Base-by-base conservation (phyloP, 345 rosid species). In the Litchi chinensis region DNA sequence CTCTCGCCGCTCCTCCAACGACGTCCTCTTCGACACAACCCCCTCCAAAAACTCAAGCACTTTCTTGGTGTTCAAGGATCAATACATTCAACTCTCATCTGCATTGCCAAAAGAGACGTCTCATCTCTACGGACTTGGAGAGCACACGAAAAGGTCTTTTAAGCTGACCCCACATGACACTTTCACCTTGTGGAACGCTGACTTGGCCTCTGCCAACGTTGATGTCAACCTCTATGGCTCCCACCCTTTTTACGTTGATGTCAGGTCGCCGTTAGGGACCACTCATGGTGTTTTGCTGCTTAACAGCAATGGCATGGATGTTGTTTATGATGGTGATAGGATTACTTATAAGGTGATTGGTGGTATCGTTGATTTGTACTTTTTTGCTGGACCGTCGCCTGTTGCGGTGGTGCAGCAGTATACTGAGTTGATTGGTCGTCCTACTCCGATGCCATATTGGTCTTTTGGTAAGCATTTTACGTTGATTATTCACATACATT, bases 401-500 rank as follows among this genome's bases (percentile, higher is more conserved):
- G 83, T 78, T 26, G 41, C 15, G 24, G 89, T 88, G 39, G 65
- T 85, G 21, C 71, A 86, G 79, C 91, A 88, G 76, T 88, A 83
- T 40, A 88, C 91, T 0, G 81, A 73, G 76, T 76, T 88, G 18
- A 86, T 86, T 3, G 88, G 91, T 32, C 82, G 83, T n/a, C 88
- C 88, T 44, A 77, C 89, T 18, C 80, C 89, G 1, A 86, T 88
- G 91, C 91, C 91, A 0, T 88, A 88, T 77, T 88, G 89, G 91
- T 88, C 91, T 24, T 82, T 86, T 10, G 89, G 65, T 60, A 60
- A 21, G 28, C 28, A 10, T 60, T 60, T 21, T 60, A 8, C 21
- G 37, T 32, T 32, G 37, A 32, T 32, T 2, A 32, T 32, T 1
- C 12, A 54, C n/a, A 54, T 54, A 54, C 28, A 26, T 26, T 26